Conservation (phyloP, 1,284 basidiomycete genomes). For the Microbotryum saponariae region DNA sequence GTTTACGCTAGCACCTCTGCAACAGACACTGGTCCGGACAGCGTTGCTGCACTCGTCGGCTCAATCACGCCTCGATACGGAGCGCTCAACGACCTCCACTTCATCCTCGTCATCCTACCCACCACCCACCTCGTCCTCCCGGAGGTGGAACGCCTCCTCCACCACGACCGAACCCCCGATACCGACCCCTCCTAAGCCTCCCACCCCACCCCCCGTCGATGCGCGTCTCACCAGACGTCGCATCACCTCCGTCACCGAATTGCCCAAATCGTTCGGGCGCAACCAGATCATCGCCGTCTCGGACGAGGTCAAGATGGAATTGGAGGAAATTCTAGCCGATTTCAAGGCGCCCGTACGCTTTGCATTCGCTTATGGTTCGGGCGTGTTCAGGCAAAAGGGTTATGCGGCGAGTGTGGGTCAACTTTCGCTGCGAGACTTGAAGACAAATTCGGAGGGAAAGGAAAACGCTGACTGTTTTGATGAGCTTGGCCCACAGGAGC, state of each 20-base stretch:
- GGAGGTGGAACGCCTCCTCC: constrained; percentile 3
- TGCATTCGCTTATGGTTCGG: constrained; percentile 90
- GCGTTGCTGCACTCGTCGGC: constrained; percentile 11
- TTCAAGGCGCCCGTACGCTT: constrained; percentile 83
- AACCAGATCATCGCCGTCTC: constrained; percentile 31
- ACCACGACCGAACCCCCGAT: neutral
- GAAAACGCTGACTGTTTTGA: neutral
- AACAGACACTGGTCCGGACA: neutral
- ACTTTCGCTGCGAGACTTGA: neutral
- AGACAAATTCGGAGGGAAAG: neutral
- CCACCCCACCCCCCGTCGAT: constrained; percentile 12
- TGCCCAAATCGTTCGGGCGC: constrained; percentile 24
- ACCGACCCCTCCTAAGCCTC: neutral
- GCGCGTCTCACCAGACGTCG: constrained; percentile 4
- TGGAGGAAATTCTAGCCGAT: constrained; percentile 62
- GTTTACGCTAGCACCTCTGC: neutral
- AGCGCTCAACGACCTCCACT: neutral
- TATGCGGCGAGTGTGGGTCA: constrained; percentile 45
- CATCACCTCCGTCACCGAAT: constrained; percentile 24
- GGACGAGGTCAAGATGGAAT: constrained; percentile 60
- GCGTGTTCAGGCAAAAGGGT: constrained; percentile 80
- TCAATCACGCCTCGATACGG: constrained; percentile 6
- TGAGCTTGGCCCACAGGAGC: constrained; percentile 21
- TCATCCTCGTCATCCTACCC: neutral
- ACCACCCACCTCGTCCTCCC: neutral